Conservation (phyloP, 176 grass and related monocot species). For the Cenchrus purpureus region DNA sequence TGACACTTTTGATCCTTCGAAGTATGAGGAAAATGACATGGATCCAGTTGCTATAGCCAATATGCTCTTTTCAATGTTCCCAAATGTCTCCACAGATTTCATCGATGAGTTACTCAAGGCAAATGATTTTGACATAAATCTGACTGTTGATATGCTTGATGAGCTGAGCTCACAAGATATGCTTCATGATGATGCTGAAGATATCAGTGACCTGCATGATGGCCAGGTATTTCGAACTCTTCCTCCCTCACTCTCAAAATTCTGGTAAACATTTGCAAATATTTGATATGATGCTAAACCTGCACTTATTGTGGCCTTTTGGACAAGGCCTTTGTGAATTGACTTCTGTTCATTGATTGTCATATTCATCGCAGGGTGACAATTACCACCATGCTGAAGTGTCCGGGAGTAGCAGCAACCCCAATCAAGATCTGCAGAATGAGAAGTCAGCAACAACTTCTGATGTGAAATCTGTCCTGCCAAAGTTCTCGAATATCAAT, state of each 20-base stretch:
- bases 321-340: not conserved
- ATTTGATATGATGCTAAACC: not conserved
- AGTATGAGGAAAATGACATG: constrained; percentile 40
- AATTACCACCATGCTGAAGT: not conserved
- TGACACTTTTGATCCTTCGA: not conserved
- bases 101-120: constrained; percentile 42
- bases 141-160: constrained; percentile 39
- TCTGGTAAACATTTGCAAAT: not conserved
- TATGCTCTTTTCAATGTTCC: constrained; percentile 32
- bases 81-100: constrained; percentile 41
- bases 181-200: constrained; percentile 33
- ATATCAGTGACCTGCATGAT: not conserved
- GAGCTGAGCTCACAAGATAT: constrained; percentile 37
- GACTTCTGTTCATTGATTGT: not conserved
- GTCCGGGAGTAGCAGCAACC: constrained; percentile 16
- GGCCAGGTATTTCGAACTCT: not conserved
- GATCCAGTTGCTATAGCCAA: constrained; percentile 32
- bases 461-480: constrained; percentile 20
- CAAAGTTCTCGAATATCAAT: not conserved
- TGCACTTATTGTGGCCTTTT: not conserved
- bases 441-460: constrained; percentile 23
- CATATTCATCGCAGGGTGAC: constrained; percentile 11
- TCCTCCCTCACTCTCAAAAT: not conserved
- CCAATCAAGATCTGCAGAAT: constrained; percentile 22
- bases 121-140: constrained; percentile 45